Evolutionary conservation across 345 rosid species (phyloP), one percentile per base, ranked within the genome.

Genomic region (Passiflora organensis): DNA sequence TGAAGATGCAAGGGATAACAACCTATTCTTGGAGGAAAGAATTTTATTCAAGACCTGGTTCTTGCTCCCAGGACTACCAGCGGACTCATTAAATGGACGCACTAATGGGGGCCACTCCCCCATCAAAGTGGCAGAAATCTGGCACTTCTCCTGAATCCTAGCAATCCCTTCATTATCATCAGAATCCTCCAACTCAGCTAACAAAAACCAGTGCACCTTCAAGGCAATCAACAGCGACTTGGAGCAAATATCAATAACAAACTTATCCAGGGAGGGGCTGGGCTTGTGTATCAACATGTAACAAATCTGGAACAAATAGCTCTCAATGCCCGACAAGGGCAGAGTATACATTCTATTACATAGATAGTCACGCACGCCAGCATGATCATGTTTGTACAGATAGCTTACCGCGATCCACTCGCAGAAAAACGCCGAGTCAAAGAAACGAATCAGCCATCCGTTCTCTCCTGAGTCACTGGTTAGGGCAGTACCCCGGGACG

Each of bases 361-460:
- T 28, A 94, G 76, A 74, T 94, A 94, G 55, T 94, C 99, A 25
- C 99, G 83, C 10, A 94, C 97, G 48, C 97, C 99, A 0, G 87
- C 63, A 39, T 94, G 96, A 17, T 89, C 91, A 52, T 94, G 99
- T 84, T 94, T 94, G 75, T 94, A 94, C 8, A 94, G 87, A 70
- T 94, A 94, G 78, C 99, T 89, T 25, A 94, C 97, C 4, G 99
- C 99, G 67, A 94, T 94, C 99, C 99, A 94, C 83, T 94, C 99
- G 15, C 99, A 94, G 78, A 94, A 94, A 68, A 94, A 94, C 10
- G 99, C 72, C 5, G 99, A 94, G 74, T 94, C 95, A 58, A 89
- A 94, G 78, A 94, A 94, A 75, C 99, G 68, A 64, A 94, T 94
- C 59, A 94, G 96, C 99, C 99, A 89, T 16, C 99, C 99, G 19